phyloP scores from a whole-genome alignment of 352 stramenopile genomes.

The Phytophthora uliginosa region DNA sequence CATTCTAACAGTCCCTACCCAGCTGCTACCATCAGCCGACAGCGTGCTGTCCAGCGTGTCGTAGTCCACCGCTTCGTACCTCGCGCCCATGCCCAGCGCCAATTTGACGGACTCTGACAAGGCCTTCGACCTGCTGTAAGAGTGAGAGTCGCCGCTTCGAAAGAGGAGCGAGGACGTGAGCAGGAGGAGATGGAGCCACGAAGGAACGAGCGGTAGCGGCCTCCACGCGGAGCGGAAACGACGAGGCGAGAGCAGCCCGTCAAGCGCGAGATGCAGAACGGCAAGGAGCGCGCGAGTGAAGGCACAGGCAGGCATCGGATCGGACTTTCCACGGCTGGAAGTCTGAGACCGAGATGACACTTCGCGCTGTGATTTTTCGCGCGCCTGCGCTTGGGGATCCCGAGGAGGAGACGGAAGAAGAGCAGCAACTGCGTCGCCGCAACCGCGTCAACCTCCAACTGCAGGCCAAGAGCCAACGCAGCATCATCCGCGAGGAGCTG shows the following conservation, averaged over 20 bases:
- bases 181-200: neutral
- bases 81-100: slow-evolving; percentile 34
- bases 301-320: slow-evolving; percentile 83
- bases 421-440: slow-evolving; percentile 54
- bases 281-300: slow-evolving; percentile 74
- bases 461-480: slow-evolving; percentile 80
- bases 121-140: slow-evolving; percentile 45
- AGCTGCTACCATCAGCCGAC: slow-evolving; percentile 54
- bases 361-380: slow-evolving; percentile 62
- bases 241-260: neutral
- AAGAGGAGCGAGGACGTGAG: slow-evolving; percentile 8
- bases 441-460: slow-evolving; percentile 68
- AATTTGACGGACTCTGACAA: slow-evolving; percentile 22
- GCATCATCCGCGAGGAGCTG: slow-evolving; percentile 84
- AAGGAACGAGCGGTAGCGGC: slow-evolving; percentile 30
- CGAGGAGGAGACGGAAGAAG: slow-evolving; percentile 65
- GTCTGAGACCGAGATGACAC: slow-evolving; percentile 81
- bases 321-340: slow-evolving; percentile 82
- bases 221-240: neutral
- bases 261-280: slow-evolving; percentile 52
- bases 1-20: too few relatives aligned
- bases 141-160: slow-evolving; percentile 25
- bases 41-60: slow-evolving; percentile 51
- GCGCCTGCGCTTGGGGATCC: slow-evolving; percentile 59
- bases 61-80: slow-evolving; percentile 48